Evolutionary conservation across 1,139 yeast genomes (phyloP).

Genomic region (Blastobotrys buckinghamii): DNA sequence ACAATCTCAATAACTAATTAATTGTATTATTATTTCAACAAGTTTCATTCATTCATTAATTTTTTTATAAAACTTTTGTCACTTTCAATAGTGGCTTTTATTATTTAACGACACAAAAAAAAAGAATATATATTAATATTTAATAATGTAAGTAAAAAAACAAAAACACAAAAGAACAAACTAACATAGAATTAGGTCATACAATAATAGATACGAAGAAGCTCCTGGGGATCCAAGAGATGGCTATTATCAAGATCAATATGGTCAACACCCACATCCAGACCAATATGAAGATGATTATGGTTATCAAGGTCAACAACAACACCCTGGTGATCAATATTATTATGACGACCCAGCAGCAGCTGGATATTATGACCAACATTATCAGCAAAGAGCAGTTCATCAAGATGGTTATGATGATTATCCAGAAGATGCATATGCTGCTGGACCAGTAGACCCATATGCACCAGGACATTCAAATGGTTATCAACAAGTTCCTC

Average conservation of each 20-base stretch:
- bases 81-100: neutral
- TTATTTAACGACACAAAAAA: neutral
- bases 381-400: constrained; percentile 14
- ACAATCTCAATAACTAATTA: too few species aligned
- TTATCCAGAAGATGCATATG: constrained; percentile 34
- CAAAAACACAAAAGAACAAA: neutral
- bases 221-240: constrained; percentile 3
- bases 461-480: constrained; percentile 25
- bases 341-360: constrained; percentile 20
- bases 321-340: constrained; percentile 22
- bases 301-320: constrained; percentile 24
- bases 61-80: neutral
- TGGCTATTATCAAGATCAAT: constrained; percentile 7
- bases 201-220: constrained; percentile 7
- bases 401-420: constrained; percentile 25
- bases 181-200: constrained; percentile 6
- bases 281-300: constrained; percentile 27
- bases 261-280: constrained; percentile 16
- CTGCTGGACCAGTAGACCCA: constrained; percentile 31
- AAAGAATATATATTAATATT: neutral
- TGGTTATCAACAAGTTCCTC: constrained; percentile 27
- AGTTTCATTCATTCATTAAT: neutral
- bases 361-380: constrained; percentile 25
- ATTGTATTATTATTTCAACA: too few species aligned
- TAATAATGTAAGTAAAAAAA: constrained; percentile 9